Base-by-base conservation (phyloP, 2,329 filamentous ascomycete species). In the Mycocentrospora acerina region DNA sequence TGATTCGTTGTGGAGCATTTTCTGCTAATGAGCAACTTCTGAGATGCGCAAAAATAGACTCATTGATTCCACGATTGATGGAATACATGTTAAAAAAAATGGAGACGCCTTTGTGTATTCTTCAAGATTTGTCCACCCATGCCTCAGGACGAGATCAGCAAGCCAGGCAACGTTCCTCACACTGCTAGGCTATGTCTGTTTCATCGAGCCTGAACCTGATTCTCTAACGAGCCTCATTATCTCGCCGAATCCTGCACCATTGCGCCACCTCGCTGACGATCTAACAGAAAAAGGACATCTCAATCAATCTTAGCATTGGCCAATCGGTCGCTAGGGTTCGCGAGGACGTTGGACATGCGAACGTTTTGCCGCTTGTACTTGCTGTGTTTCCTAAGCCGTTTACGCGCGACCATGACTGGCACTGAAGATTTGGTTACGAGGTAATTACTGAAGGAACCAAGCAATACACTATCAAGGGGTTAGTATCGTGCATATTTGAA, bases 371-470 rank as follows among this genome's bases (percentile, higher is more conserved):
- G 80, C 68, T 85, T 86, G 65, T 86, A 86, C 64, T 91, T 90
- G 64, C 81, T 84, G 70, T 94, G 87, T 68, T 95, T 95, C 32
- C 87, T 79, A 29, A 96, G 76, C 41, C 88, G 85, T 74, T 95
- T 96, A 42, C 93, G 78, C 7, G 93, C 93, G 24, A 97, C 93
- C 93, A 98, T 98, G 44, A 98, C 93, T 0, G 93, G 93, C 12
- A 95, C 90, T 2, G 88, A 95, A 48, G 89, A 95, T 72, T 97
- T 97, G 25, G 90, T 95, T 22, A 98, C 90, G 7, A 98, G 77
- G 61, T 98, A 98, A 64, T 97, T 97, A 44, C 88, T 95, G 69
- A 98, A 97, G 0, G 90, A 96, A 17, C 93, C 93, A 19, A 98
- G 78, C 44, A 98, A 84, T 15, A 96, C 91, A 62, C 90, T 94